A percentile compares a stretch with the other conserved stretches of the same genome.
These are phyloP conservation scores for Xylaria sp. DNA, from an alignment of 2,329 filamentous ascomycete species.

Conservation along the genomic window DNA sequence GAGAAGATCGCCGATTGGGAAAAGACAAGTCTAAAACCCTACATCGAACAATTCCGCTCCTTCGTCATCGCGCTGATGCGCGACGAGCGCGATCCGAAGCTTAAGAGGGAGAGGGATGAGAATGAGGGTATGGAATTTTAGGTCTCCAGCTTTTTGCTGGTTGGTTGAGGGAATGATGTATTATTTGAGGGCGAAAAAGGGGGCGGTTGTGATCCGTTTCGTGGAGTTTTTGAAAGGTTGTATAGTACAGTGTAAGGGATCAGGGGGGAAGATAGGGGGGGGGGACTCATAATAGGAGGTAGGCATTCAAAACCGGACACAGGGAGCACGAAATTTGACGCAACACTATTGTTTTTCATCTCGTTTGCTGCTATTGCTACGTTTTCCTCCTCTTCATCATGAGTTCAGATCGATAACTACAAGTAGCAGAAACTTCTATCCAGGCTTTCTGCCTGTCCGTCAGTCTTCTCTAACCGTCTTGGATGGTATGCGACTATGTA, in stretches of 20 bases:
- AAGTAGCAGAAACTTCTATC: too few relatives aligned
- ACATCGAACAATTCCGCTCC: conserved; percentile 79
- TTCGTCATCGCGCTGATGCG: conserved; percentile 77
- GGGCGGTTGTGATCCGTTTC: not conserved
- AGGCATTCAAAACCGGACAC: too few relatives aligned
- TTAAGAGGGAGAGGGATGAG: conserved; percentile 54
- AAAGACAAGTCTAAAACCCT: conserved; percentile 91
- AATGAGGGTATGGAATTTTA: conserved; percentile 49
- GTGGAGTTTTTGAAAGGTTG: not conserved
- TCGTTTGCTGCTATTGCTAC: not conserved
- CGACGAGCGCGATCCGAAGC: conserved; percentile 57
- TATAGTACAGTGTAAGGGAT: not conserved
- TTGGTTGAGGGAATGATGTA: not conserved
- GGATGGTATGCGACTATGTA: not conserved
- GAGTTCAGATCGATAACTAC: too few relatives aligned
- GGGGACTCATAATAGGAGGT: too few relatives aligned
- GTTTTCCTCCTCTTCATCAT: not conserved
- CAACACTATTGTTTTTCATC: not conserved
- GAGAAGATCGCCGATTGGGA: conserved; percentile 73
- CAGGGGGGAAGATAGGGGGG: too few relatives aligned
- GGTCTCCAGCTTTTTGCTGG: not conserved
- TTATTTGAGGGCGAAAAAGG: not conserved
- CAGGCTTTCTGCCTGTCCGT: too few relatives aligned
- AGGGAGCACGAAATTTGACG: not conserved
- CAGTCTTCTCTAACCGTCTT: too few relatives aligned